Conservation (phyloP, 2,329 filamentous ascomycete genomes). For the Capronia americana region DNA sequence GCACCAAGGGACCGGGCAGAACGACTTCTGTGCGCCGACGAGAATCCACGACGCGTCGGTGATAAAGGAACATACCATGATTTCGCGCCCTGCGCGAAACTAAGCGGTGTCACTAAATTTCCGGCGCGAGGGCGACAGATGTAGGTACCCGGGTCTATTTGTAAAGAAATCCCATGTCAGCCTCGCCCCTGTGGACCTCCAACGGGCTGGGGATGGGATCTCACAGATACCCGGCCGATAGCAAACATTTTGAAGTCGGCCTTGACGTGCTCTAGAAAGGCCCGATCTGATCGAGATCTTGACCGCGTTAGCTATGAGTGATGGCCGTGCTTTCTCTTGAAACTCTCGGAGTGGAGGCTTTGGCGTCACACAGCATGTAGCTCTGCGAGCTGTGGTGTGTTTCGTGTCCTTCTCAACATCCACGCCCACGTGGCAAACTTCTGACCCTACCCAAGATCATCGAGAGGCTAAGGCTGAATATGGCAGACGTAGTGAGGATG, state of each 20-base stretch:
- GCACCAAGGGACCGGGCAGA: background rate
- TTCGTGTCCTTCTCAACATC: conserved; percentile 21
- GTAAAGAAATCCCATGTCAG: conserved; percentile 21
- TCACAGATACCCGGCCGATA: conserved; percentile 17
- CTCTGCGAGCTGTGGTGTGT: conserved; percentile 16
- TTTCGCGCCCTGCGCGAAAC: background rate
- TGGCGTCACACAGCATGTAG: conserved; percentile 13
- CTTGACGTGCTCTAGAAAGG: background rate
- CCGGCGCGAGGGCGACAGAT: conserved; percentile 15
- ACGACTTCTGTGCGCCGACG: background rate
- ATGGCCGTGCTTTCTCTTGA: background rate
- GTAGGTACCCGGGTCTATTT: conserved; percentile 35
- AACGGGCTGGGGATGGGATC: conserved; percentile 7
- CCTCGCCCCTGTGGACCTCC: background rate
- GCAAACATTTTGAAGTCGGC: conserved; percentile 20
- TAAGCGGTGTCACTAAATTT: conserved; percentile 29
- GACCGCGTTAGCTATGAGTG: background rate
- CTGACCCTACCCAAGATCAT: conserved; percentile 4
- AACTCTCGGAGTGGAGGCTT: background rate
- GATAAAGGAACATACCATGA: background rate
- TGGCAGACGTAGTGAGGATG: background rate
- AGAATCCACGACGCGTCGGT: background rate
- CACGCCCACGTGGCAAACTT: conserved; percentile 20
- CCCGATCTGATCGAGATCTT: background rate
- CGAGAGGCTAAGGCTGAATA: background rate